phyloP scores from a whole-genome alignment of 2,329 filamentous ascomycete genomes.

The Paraconiothyrium sp. region DNA sequence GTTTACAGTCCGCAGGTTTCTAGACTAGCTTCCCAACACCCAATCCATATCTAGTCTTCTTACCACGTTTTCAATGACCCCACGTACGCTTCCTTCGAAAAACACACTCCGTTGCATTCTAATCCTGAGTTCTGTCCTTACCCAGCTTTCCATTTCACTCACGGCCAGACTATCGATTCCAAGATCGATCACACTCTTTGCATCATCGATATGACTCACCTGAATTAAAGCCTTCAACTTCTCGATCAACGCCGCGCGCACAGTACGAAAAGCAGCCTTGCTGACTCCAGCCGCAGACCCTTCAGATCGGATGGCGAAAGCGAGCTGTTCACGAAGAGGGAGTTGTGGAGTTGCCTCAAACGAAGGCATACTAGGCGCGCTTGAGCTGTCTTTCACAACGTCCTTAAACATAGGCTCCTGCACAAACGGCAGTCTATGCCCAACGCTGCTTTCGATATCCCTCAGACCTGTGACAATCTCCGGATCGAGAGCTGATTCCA shows the following conservation, averaged over 20 bases:
- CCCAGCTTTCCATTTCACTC: conserved; percentile 39
- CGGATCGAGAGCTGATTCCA: conserved; percentile 11
- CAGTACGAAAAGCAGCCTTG: background rate
- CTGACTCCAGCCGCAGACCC: background rate
- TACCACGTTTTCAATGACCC: conserved; percentile 16
- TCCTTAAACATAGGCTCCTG: conserved; percentile 17
- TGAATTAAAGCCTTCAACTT: conserved; percentile 15
- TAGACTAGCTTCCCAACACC: conserved; percentile 2
- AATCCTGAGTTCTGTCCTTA: conserved; percentile 22
- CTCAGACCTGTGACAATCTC: conserved; percentile 25
- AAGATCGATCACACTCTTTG: conserved; percentile 15
- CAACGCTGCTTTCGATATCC: conserved; percentile 11
- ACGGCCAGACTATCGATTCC: conserved; percentile 39
- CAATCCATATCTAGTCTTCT: conserved; percentile 8
- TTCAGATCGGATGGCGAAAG: background rate
- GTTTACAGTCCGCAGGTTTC: background rate
- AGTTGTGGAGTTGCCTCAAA: background rate
- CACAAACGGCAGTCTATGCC: background rate
- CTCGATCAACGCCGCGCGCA: conserved; percentile 4
- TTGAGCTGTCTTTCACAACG: background rate
- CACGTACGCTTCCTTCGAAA: conserved; percentile 18
- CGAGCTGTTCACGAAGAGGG: conserved; percentile 16
- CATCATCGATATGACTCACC: conserved; percentile 15
- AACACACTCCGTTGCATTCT: conserved; percentile 19
- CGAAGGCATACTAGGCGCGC: background rate